Evolutionary conservation across 257 asterid species (phyloP).

Genomic region (Fraxinus americana): DNA sequence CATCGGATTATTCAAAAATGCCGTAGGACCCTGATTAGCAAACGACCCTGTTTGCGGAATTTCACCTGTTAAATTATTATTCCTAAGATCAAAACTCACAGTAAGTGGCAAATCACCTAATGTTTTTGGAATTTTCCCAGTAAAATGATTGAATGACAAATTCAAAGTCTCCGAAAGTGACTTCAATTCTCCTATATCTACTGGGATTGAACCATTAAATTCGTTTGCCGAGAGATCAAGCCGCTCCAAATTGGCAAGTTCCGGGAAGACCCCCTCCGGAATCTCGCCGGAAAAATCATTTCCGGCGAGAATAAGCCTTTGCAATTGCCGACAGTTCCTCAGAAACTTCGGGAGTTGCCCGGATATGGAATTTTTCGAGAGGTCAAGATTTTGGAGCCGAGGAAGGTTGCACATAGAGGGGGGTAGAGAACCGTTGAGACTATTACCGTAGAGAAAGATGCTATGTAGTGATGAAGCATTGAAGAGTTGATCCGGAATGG

Average conservation of each 20-base stretch:
- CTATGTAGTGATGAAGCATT: slow-evolving; percentile 89
- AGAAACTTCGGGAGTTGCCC: slow-evolving; percentile 68
- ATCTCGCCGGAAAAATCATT: slow-evolving; percentile 71
- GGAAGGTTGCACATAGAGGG: slow-evolving; percentile 71
- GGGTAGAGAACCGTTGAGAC: slow-evolving; percentile 78
- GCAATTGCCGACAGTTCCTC: slow-evolving; percentile 76
- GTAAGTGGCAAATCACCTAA: slow-evolving; percentile 80
- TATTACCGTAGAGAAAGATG: slow-evolving; percentile 73
- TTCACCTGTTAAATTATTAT: slow-evolving; percentile 75
- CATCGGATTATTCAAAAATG: slow-evolving; percentile 73
- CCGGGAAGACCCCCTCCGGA: slow-evolving; percentile 73
- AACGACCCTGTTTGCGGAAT: slow-evolving; percentile 92
- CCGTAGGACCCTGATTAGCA: slow-evolving; percentile 92
- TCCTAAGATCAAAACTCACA: slow-evolving; percentile 85
- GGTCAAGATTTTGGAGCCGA: slow-evolving; percentile 75
- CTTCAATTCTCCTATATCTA: slow-evolving; percentile 80
- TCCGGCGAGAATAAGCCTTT: slow-evolving; percentile 63
- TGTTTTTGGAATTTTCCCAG: slow-evolving; percentile 67
- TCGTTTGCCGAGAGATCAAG: slow-evolving; percentile 73
- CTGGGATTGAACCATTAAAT: slow-evolving; percentile 74
- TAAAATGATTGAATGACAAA: slow-evolving; percentile 73
- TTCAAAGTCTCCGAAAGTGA: slow-evolving; percentile 80
- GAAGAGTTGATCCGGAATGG: slow-evolving; percentile 80
- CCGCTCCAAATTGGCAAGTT: slow-evolving; percentile 71
- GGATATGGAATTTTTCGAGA: slow-evolving; percentile 71